Conservation (phyloP, 169 alveolate genomes). For the Miamiensis avidus region DNA sequence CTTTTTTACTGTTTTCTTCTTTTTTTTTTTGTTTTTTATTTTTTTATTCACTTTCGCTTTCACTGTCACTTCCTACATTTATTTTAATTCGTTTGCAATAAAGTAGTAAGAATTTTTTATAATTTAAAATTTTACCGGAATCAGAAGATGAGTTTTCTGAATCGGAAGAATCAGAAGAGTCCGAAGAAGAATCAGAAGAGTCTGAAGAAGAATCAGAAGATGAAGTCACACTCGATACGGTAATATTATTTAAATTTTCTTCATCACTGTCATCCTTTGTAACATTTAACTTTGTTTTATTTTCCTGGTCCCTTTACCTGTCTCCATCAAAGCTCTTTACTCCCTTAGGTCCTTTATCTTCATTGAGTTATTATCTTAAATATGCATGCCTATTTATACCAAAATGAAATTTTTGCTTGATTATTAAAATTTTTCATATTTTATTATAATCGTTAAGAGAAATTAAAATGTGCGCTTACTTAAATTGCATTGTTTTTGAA, state of each 20-base stretch:
- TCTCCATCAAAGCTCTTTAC: not conserved
- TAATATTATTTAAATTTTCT: not conserved
- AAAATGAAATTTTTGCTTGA: not conserved
- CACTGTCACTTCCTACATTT: too few relatives aligned
- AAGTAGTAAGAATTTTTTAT: too few relatives aligned
- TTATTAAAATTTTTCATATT: too few relatives aligned
- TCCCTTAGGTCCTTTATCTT: not conserved
- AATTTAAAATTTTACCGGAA: not conserved
- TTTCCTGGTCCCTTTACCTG: too few relatives aligned
- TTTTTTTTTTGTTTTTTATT: too few relatives aligned
- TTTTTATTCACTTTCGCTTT: too few relatives aligned
- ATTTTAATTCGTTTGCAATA: too few relatives aligned
- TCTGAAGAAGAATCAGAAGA: not conserved
- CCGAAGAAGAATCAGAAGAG: not conserved
- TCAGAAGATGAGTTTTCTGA: not conserved
- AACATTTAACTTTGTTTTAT: too few relatives aligned
- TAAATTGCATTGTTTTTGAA: constrained; percentile 67
- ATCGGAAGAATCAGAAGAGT: not conserved
- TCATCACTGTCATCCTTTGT: not conserved
- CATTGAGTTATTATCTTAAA: not conserved
- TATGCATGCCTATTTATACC: not conserved
- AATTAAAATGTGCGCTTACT: not conserved
- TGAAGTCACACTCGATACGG: not conserved
- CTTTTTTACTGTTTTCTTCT: too few relatives aligned
- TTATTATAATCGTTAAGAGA: constrained; percentile 1